phyloP scores from a whole-genome alignment of 1,284 basidiomycete genomes.

The Irpex lacteus region DNA sequence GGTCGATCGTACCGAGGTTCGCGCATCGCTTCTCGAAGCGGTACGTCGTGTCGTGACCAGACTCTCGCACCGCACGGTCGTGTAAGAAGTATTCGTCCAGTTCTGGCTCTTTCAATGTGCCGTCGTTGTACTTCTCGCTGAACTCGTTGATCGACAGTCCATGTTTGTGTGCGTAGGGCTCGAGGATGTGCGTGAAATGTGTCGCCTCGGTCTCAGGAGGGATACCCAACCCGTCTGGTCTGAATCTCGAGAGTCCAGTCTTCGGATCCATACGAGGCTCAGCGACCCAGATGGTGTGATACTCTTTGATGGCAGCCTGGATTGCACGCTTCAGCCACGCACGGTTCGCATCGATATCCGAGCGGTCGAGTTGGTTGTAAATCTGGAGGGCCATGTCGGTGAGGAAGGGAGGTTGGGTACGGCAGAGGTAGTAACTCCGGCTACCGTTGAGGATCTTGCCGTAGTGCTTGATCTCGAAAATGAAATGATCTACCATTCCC shows the following conservation, averaged over 20 bases:
- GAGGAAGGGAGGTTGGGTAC: slow-evolving; percentile 96
- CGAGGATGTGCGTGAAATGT: slow-evolving; percentile 96
- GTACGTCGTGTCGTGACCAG: slow-evolving; percentile 97
- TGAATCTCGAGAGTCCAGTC: slow-evolving; percentile 91
- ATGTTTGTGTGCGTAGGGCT: slow-evolving; percentile 91
- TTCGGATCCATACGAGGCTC: slow-evolving; percentile 91
- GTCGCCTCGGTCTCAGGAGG: slow-evolving; percentile 98
- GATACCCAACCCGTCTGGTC: slow-evolving; percentile 93
- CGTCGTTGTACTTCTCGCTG: slow-evolving; percentile 93
- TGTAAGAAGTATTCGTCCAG: slow-evolving; percentile 98
- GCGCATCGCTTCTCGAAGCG: slow-evolving; percentile 96
- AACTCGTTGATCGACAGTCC: slow-evolving; percentile 97
- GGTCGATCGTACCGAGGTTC: slow-evolving; percentile 93
- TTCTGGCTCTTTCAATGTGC: slow-evolving; percentile 79
- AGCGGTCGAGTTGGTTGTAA: slow-evolving; percentile 91
- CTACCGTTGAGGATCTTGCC: slow-evolving; percentile 84
- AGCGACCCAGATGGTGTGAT: slow-evolving; percentile 96
- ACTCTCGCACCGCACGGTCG: slow-evolving; percentile 92
- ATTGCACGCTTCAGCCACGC: slow-evolving; percentile 94
- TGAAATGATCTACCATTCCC: slow-evolving; percentile 97
- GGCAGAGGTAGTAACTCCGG: slow-evolving; percentile 89
- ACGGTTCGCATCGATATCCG: slow-evolving; percentile 80
- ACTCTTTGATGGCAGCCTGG: slow-evolving; percentile 97
- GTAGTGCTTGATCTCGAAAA: slow-evolving; percentile 98
- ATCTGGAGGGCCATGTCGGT: slow-evolving; percentile 99